These are phyloP conservation scores for Lenzites betulinus DNA, from an alignment of 768 basidiomycete species.

Conservation along the genomic window DNA sequence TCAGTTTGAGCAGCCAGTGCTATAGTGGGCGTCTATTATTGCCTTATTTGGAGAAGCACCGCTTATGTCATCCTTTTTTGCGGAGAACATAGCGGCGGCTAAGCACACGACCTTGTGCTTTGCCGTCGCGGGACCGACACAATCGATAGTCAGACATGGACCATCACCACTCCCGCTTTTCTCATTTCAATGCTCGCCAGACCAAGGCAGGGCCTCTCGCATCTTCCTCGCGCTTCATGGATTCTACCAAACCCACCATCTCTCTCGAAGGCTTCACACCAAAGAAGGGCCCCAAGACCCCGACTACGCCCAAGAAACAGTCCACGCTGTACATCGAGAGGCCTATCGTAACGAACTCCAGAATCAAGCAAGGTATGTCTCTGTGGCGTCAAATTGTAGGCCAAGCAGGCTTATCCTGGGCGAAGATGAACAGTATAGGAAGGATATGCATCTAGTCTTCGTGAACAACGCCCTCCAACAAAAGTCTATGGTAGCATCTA, in stretches of 20 bases:
- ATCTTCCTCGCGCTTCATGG: constrained; percentile 48
- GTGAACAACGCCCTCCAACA: constrained; percentile 80
- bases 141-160: constrained; percentile 51
- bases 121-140: background rate
- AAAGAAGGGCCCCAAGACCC: constrained; percentile 38
- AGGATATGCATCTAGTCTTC: constrained; percentile 84
- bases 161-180: constrained; percentile 74
- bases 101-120: constrained; percentile 1
- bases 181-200: constrained; percentile 73
- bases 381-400: background rate
- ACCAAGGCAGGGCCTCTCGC: constrained; percentile 67
- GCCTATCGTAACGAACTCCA: constrained; percentile 78
- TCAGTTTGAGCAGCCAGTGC: background rate
- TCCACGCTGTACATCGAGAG: constrained; percentile 37
- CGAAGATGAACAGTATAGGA: constrained; percentile 66
- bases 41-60: background rate
- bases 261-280: constrained; percentile 43
- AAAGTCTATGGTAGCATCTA: constrained; percentile 60
- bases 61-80: constrained; percentile 26
- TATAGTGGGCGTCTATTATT: too few relatives aligned
- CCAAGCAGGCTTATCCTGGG: background rate
- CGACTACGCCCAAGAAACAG: constrained; percentile 20
- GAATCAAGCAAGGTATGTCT: constrained; percentile 57
- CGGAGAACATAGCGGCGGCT: background rate
- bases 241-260: constrained; percentile 39